Evolutionary conservation across 129 eudicot species (phyloP), one percentile per base, ranked within the genome.

Genomic region (Mikania micrantha): DNA sequence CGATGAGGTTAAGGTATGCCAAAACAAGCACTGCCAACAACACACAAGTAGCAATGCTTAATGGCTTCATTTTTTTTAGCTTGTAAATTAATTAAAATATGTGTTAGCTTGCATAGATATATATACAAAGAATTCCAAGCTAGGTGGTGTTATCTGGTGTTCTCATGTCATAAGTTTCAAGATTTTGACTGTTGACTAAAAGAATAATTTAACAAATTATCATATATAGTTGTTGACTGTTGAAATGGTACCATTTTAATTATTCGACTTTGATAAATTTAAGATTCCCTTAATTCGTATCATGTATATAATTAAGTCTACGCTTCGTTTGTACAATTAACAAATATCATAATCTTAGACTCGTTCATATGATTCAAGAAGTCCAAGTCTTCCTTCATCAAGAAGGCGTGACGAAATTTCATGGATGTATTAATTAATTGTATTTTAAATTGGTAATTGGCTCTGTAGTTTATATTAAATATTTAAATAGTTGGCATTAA

Each of bases 141-240:
- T 20, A 45, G 52, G 36, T 20, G 42, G 31, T 40, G 31, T 25
- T 75, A 36, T 50, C 67, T 74, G 41, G 74, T 59, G n/a, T 58
- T 49, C 56, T 50, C 35, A 20, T 47, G 61, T 68, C 59, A 67
- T 34, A 31, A 20, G 53, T 38, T 44, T 28, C 56, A 24, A 24
- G 66, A 35, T 45, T 70, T 68, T 74, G 73, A 74, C 69, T 75
- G 60, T 72, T 78, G 78, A 78, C 78, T 20, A 22, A 16, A 32
- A 13, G 4, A 3, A 7, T 38, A 22, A 16, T 1, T 24, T 53
- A 53, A 22, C 34, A 53, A 53, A 22, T 17, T 1, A 31, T n/a
- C n/a, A n/a, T n/a, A 32, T 49, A 19, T 50, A 4, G 72, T 60
- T 67, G 45, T 77, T 69, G 49, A 52, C 48, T 4, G 22, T 71